phyloP scores from a whole-genome alignment of 208 protist species.

The Novymonas esmeraldas region DNA sequence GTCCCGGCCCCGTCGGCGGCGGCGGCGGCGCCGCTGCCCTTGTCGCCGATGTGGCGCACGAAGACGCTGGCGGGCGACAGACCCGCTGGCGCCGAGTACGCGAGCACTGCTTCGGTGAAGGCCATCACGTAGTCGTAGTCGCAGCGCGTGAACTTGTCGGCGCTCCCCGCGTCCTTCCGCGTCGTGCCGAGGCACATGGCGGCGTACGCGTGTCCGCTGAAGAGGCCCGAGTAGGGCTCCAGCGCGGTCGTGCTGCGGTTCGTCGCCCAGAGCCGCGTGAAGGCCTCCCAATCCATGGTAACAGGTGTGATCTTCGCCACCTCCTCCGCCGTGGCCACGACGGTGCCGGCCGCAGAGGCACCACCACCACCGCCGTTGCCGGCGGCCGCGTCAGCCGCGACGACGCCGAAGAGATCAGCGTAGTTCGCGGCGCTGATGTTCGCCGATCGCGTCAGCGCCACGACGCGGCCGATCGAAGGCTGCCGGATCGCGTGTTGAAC shows the following conservation, averaged over 20 bases:
- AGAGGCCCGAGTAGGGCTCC: conserved; percentile 43
- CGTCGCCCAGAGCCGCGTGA: conserved; percentile 40
- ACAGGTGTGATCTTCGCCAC: conserved; percentile 43
- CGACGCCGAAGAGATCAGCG: conserved; percentile 45
- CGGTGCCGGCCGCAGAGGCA: background rate
- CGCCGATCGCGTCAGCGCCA: conserved; percentile 58
- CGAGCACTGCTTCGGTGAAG: conserved; percentile 62
- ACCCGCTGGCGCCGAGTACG: conserved; percentile 45
- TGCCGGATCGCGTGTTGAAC: conserved; percentile 52
- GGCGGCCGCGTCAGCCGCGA: conserved; percentile 2
- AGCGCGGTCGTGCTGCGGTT: conserved; percentile 2
- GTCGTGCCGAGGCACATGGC: conserved; percentile 87
- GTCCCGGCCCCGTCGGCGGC: background rate
- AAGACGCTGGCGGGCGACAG: conserved; percentile 11
- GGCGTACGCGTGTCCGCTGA: conserved; percentile 60
- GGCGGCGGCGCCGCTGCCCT: background rate
- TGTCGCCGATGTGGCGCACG: conserved; percentile 38
- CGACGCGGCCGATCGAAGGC: conserved; percentile 43
- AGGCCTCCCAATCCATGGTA: conserved; percentile 72
- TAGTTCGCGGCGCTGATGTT: conserved; percentile 29
- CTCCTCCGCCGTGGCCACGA: conserved; percentile 30
- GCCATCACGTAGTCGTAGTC: conserved; percentile 81
- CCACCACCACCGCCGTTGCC: background rate
- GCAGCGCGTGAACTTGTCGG: conserved; percentile 56
- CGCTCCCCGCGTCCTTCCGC: conserved; percentile 73